Evolutionary conservation across 371 early-diverging fungal species (phyloP), one percentile per base, ranked within the genome.

Genomic region (Circinella umbellata): DNA sequence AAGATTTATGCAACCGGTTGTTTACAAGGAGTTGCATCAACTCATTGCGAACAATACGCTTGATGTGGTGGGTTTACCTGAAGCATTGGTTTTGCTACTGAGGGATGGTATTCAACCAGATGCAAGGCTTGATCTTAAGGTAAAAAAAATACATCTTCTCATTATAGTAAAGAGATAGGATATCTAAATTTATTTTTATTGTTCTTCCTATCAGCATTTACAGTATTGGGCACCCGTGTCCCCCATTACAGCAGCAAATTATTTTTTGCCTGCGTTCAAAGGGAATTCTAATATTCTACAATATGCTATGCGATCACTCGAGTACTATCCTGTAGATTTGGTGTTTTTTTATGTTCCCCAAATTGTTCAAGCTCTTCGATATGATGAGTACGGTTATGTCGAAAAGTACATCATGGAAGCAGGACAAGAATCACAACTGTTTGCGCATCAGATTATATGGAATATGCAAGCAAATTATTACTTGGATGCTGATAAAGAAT

Each of bases 361-460:
- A 82, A 89, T 99, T 72, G 99, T 99, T 0, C 99, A 99, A 83
- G 94, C 98, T 3, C 82, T 99, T 18, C 94, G 98, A 34, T 86
- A 94, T 71, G 98, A 99, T 73, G 78, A 78, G 4, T 73, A 86
- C 17, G 94, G 99, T 18, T 99, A 98, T 73, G 92, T 95, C 7
- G 96, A 97, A 78, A 89, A 91, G 61, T 98, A 93, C 69, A 96
- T 99, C 37, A 79, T 99, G 79, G 90, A 93, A 47, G 94, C 99
- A 0, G 99, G 96, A 1, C 89, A 89, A 69, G 90, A 91, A 1
- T 96, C 96, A 8, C 99, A 97, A 75, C 84, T 95, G 39, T 99
- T 99, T 87, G 95, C 98, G 4, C 99, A 99, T 80, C 99, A 99
- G 80, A 97, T 99, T 61, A 98, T 99, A 60, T 99, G 99, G 99